Evolutionary conservation across 768 basidiomycete genomes (phyloP), one percentile per base, ranked within the genome.

Genomic region (Pleurotus pulmonarius): DNA sequence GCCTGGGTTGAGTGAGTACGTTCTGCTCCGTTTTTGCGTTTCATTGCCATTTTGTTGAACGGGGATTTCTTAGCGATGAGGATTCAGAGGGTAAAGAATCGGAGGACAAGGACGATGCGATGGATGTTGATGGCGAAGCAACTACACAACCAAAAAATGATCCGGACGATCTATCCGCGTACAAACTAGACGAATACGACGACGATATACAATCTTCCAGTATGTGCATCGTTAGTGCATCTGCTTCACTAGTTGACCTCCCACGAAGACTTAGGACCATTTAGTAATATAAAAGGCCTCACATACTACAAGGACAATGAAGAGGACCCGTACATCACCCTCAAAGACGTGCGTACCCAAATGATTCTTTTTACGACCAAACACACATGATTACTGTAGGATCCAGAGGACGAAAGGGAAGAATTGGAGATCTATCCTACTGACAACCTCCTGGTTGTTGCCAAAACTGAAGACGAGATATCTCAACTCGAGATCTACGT

Each of bases 401-500:
- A 89, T 64, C 83, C 86, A 49, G 90, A 90, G 34, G 82, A 89
- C 46, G 97, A 98, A 67, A 86, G 90, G 16, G 82, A 89, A 73
- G 95, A 97, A 60, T 83, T 98, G 16, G 91, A 97, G 70, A 73
- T 99, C 52, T 73, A 89, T 5, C 89, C 94, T 1, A 85, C 92
- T 12, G 97, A 98, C 76, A 97, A 97, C 68, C 82, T 99, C 59
- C 75, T 99, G 61, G 87, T 98, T 26, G 75, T 86, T 34, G 95
- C 95, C 34, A 95, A 94, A 83, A 98, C 96, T 0, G 92, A 95
- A 67, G 94, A 98, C 70, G 94, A 98, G 60, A 83, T 98, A 54
- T 95, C 95, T 1, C 94, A 97, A 61, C 82, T 98, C 54, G 96
- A 98, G 68, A 80, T 97, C 61, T 96, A 96, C 72, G 87, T 98